Evolutionary conservation across 2,329 filamentous ascomycete genomes (phyloP), one percentile per base, ranked within the genome.

Genomic region (Aspergillus sp.): DNA sequence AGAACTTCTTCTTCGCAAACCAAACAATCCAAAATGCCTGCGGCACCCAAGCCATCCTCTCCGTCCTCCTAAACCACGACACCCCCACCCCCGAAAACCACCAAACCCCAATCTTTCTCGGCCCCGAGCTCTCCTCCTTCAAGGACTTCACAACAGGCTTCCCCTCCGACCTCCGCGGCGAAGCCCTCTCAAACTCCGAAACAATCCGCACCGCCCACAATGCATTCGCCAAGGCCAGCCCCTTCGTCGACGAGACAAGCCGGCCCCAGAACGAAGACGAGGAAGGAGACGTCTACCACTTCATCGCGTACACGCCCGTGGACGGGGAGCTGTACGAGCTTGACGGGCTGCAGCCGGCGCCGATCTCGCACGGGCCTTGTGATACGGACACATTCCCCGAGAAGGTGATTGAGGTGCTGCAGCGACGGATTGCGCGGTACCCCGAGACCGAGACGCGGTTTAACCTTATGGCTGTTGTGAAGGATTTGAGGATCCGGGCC

Each of bases 21-120:
- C 95, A 99, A 79, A 98, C 93, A 4, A 99, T 99, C 73, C 93
- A 98, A 77, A 99, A 99, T 76, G 95, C 95, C 7, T 99, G 95
- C 78, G 95, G 93, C 45, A 99, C 95, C 15, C 95, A 99, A 75
- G 95, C 95, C 3, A 85, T 99, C 47, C 85, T 99, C 41, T 95
- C 90, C 53, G 90, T 98, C 55, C 83, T 98, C 33, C 81, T 99
- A 65, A 99, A 99, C 79, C 90, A 96, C 75, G 81, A 78, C 55
- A 73, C 73, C 35, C 62, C 72, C 0, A 47, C 68, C 14, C 27
- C 59, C n/a, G 49, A 68, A 0, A 64, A 64, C 3, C 56, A 43
- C 33, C 5, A 53, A 24, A 24, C 14, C 27, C 60, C 72, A 0
- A 83, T 96, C 50, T 83, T 92, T 35, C 86, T 96, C 62, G 93